A percentile compares a stretch with the other conserved stretches of the same genome.
Evolutionary conservation across 164 flowering plant species (phyloP).

Genomic region (Berberis thunbergii): DNA sequence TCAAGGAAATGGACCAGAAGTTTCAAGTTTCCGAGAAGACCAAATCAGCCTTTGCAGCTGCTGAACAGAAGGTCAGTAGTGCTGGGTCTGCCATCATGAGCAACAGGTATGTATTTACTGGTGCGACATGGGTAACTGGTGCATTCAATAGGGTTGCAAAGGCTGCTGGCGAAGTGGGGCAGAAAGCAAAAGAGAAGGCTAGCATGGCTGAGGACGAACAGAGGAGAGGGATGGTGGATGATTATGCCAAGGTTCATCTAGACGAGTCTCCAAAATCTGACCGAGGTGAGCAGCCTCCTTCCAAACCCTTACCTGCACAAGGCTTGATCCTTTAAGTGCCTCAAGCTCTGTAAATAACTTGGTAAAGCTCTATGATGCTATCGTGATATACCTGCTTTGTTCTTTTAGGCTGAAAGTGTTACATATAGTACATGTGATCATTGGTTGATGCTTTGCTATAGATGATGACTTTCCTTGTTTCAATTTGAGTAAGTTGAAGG

Average conservation of each 20-base stretch:
- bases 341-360: conserved; percentile 21
- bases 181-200: conserved; percentile 72
- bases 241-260: conserved; percentile 47
- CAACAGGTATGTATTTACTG: conserved; percentile 65
- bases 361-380: background rate
- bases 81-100: conserved; percentile 93
- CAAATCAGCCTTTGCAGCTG: conserved; percentile 77
- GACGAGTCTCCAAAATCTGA: conserved; percentile 47
- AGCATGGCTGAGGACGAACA: conserved; percentile 55
- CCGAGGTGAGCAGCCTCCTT: conserved; percentile 20
- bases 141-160: conserved; percentile 76
- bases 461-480: background rate
- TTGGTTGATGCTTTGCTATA: background rate
- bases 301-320: conserved; percentile 40
- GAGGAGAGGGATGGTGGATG: conserved; percentile 48
- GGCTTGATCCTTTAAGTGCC: conserved; percentile 47
- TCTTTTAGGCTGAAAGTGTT: background rate
- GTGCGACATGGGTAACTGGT: conserved; percentile 80
- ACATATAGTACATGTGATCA: background rate
- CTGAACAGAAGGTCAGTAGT: conserved; percentile 68
- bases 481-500: background rate
- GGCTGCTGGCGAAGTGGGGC: conserved; percentile 86
- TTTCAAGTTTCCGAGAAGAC: conserved; percentile 91
- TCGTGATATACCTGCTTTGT: background rate
- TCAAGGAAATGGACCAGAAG: conserved; percentile 78